phyloP scores from a whole-genome alignment of 2,329 filamentous ascomycete genomes.

The Fonsecaea pedrosoi region DNA sequence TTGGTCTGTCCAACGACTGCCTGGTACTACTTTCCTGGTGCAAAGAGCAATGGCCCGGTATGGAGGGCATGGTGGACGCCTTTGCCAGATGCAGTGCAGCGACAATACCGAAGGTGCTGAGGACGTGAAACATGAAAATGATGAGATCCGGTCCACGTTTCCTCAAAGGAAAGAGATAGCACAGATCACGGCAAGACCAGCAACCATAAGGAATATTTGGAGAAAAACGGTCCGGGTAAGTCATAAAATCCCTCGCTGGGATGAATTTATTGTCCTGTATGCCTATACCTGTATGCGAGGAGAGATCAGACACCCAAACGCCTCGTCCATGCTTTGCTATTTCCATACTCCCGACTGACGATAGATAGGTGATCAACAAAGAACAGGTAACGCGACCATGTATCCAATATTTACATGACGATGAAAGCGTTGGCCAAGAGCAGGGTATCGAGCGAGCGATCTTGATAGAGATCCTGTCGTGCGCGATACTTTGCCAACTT shows the following conservation, averaged over 20 bases:
- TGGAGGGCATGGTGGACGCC: constrained; percentile 14
- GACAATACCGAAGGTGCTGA: constrained; percentile 5
- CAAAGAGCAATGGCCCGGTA: constrained; percentile 14
- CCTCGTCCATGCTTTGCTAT: no score
- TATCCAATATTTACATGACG: background rate
- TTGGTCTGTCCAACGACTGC: constrained; percentile 3
- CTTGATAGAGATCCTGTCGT: background rate
- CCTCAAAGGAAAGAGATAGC: background rate
- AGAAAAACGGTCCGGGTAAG: no score
- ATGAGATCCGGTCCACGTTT: background rate
- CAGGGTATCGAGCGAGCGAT: background rate
- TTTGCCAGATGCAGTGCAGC: constrained; percentile 8
- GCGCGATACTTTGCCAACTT: background rate
- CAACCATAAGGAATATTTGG: no score
- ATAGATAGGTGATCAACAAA: no score
- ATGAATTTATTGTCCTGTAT: no score
- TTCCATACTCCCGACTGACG: no score
- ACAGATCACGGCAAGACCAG: background rate
- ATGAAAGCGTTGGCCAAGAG: background rate
- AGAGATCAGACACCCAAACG: no score
- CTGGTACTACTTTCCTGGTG: constrained; percentile 10
- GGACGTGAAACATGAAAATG: background rate
- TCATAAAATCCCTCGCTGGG: no score
- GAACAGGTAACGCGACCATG: no score
- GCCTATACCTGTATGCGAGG: no score